A percentile compares a stretch with the other conserved stretches of the same genome.
Evolutionary conservation across 805 yeast genomes (phyloP).

Genomic region (Candida endomychidarum): DNA sequence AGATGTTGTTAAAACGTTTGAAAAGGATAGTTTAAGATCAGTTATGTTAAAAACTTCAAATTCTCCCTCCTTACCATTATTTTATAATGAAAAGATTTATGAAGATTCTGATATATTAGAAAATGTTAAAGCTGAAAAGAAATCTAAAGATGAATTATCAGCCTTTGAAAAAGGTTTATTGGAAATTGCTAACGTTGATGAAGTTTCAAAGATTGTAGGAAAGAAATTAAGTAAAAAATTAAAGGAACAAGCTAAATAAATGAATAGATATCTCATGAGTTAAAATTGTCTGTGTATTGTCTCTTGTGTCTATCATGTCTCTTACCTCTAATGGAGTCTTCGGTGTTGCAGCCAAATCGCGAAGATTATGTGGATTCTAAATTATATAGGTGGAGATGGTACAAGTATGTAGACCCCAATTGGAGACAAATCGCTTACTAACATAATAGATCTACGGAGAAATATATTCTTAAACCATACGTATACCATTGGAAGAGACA

Average conservation of each 20-base stretch:
- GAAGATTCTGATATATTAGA: slow-evolving; percentile 48
- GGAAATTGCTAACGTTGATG: slow-evolving; percentile 77
- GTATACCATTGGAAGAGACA: slow-evolving; percentile 7
- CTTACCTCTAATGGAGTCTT: not conserved
- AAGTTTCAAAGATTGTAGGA: slow-evolving; percentile 62
- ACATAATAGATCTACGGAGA: slow-evolving; percentile 4
- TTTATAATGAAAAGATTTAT: slow-evolving; percentile 57
- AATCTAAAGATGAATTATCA: slow-evolving; percentile 43
- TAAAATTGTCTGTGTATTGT: too few species aligned
- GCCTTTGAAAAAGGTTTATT: slow-evolving; percentile 74
- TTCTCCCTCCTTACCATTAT: slow-evolving; percentile 87
- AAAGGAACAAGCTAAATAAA: not conserved
- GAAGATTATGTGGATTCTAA: slow-evolving; percentile 7
- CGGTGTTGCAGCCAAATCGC: slow-evolving; percentile 5
- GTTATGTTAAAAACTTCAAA: slow-evolving; percentile 62
- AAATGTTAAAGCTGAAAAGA: slow-evolving; percentile 14
- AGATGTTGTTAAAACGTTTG: slow-evolving; percentile 51
- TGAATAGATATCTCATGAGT: slow-evolving; percentile 1
- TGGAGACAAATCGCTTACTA: not conserved
- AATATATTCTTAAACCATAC: not conserved
- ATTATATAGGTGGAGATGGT: not conserved
- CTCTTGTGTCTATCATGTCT: too few species aligned
- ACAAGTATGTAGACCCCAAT: slow-evolving; percentile 1
- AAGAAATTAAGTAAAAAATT: slow-evolving; percentile 43
- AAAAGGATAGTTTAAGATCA: slow-evolving; percentile 49